phyloP scores from a whole-genome alignment of 2,329 filamentous ascomycete species.

The Sarocladiaceae sp. region DNA sequence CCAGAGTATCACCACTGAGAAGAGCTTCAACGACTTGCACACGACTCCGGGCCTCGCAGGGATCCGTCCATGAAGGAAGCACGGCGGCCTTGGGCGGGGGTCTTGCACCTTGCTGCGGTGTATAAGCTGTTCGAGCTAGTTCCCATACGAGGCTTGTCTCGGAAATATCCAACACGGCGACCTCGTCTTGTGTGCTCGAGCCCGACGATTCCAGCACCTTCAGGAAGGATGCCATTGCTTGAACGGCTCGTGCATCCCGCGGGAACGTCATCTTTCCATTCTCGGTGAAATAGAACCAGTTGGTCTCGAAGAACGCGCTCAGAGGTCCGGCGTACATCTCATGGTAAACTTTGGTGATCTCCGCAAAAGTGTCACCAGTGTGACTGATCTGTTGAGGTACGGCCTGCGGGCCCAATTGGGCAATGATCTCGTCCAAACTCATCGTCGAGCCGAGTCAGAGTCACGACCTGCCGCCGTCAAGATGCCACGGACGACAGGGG shows the following conservation, averaged over 20 bases:
- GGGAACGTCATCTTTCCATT: conserved; percentile 42
- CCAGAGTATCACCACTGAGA: conserved; percentile 65
- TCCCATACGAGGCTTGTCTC: conserved; percentile 60
- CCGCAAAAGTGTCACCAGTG: conserved; percentile 51
- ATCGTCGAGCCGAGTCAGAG: conserved; percentile 40
- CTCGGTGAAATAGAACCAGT: conserved; percentile 66
- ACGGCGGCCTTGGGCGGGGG: conserved; percentile 24
- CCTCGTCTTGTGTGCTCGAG: conserved; percentile 45
- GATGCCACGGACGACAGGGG: conserved; percentile 13
- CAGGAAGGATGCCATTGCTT: conserved; percentile 64
- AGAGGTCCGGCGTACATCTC: conserved; percentile 73
- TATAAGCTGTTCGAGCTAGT: conserved; percentile 45
- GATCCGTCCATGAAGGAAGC: conserved; percentile 52
- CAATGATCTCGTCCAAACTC: conserved; percentile 70
- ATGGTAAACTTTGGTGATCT: conserved; percentile 68
- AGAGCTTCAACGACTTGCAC: conserved; percentile 74
- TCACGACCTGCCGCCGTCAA: neutral
- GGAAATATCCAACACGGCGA: conserved; percentile 41
- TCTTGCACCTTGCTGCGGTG: conserved; percentile 31
- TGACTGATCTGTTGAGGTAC: conserved; percentile 50
- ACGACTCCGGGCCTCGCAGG: conserved; percentile 62
- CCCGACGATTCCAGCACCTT: conserved; percentile 45
- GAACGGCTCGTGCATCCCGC: conserved; percentile 54
- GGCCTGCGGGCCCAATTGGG: conserved; percentile 54
- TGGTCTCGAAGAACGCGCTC: conserved; percentile 74